Evolutionary conservation across 2,329 filamentous ascomycete genomes (phyloP).

Genomic region (Dactylellina cionopaga): DNA sequence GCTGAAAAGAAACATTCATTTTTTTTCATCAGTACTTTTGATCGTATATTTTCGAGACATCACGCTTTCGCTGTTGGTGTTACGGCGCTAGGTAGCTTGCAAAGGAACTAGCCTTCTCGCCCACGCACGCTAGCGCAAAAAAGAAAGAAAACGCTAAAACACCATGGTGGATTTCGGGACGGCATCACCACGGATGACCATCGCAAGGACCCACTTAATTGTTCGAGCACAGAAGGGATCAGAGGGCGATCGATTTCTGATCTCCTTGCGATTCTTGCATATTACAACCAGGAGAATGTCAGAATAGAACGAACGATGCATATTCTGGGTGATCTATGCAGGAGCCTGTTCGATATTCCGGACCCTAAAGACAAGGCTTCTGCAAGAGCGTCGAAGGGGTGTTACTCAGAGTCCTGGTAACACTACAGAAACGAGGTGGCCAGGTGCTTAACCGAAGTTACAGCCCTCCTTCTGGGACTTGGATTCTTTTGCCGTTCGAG

Average conservation of each 20-base stretch:
- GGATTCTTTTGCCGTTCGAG: conserved; percentile 2
- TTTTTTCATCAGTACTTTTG: too few species aligned
- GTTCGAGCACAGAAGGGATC: conserved; percentile 8
- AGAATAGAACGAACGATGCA: conserved; percentile 3
- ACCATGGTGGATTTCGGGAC: conserved; percentile 3
- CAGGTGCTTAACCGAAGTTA: conserved; percentile 34
- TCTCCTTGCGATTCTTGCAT: conserved; percentile 1
- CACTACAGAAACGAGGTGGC: conserved; percentile 27
- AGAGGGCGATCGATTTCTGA: conserved; percentile 27
- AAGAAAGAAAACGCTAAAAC: not conserved
- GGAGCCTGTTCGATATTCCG: conserved; percentile 17
- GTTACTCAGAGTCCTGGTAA: conserved; percentile 9
- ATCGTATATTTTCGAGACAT: conserved; percentile 11
- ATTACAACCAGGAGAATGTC: conserved; percentile 4
- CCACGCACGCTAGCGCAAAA: not conserved
- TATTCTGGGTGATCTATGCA: conserved; percentile 24
- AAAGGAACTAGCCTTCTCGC: too few species aligned
- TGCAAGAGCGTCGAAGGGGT: not conserved
- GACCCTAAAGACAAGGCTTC: not conserved
- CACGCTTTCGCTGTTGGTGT: conserved; percentile 24
- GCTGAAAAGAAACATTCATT: conserved; percentile 14
- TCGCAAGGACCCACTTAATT: conserved; percentile 24
- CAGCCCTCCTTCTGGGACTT: conserved; percentile 15
- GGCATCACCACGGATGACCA: conserved; percentile 16
- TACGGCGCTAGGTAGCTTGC: conserved; percentile 26